Base-by-base conservation (phyloP, 73 alveolate genomes). In the Paramecium tetraurelia region DNA sequence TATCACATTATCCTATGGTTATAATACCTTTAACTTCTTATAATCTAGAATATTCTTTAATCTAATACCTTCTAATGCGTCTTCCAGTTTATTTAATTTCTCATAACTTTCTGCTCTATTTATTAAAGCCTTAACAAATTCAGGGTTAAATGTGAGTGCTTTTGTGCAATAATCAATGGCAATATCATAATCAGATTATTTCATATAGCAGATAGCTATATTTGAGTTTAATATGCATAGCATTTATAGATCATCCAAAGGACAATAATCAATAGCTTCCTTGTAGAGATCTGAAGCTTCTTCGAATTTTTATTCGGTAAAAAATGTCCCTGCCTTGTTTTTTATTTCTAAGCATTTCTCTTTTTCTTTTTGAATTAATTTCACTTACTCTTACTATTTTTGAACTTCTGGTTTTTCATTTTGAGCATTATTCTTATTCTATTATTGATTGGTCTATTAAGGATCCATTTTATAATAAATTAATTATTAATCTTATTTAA, bases 271-370 rank as follows among this genome's bases (percentile, higher is more conserved):
- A 58, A 93, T 9, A 8, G 96, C 96, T 63, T 86, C 69, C 0
- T 93, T 57, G 29, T 87, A 93, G 14, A 20, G 11, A 21, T 72
- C 93, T 2, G 57, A 36, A 7, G 94, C 94, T 59, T 89, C 89
- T 58, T 89, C 90, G 9, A 41, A 41, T 2, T 36, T 21, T 44
- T 46, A 11, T 33, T 89, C 22, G 33, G n/a, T 40, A 44, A 89
- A 89, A 8, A 59, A 43, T 71, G n/a, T 21, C 10, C 80, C 80
- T 22, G 95, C 95, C 33, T 92, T 18, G 38, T 92, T 85, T 68
- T 92, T 92, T 38, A 86, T 57, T 92, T 92, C 95, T 43, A 85
- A 36, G 6, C 94, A 85, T 21, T 75, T 86, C 69, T 92, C 95
- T 71, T 40, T 68, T 14, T 71, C 84, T 35, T 89, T 18, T 69